phyloP scores from a whole-genome alignment of 2,329 filamentous ascomycete genomes.

The Pseudogymnoascus sp. region DNA sequence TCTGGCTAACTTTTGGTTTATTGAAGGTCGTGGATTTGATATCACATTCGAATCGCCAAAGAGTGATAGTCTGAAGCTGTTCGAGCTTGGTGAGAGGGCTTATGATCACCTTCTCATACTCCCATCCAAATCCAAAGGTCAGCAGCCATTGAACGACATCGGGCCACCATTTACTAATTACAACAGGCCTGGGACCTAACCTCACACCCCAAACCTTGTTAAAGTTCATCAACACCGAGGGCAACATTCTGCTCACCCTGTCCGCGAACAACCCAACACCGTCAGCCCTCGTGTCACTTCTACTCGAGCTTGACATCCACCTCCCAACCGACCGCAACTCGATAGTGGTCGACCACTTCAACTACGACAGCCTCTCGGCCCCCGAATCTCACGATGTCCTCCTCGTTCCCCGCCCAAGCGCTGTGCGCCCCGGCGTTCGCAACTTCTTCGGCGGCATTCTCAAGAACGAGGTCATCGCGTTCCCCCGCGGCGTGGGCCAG shows the following conservation, averaged over 20 bases:
- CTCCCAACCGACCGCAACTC: conserved; percentile 80
- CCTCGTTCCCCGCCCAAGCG: conserved; percentile 60
- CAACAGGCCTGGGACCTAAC: conserved; percentile 71
- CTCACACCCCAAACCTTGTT: conserved; percentile 79
- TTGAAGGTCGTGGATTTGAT: conserved; percentile 69
- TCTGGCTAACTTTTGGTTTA: conserved; percentile 6
- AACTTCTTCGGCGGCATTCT: conserved; percentile 64
- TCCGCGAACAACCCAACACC: conserved; percentile 64
- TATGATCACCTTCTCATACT: conserved; percentile 90
- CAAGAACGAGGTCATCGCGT: conserved; percentile 55
- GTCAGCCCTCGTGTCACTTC: conserved; percentile 65
- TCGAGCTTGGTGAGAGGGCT: conserved; percentile 75
- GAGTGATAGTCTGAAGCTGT: conserved; percentile 66
- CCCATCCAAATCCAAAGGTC: conserved; percentile 84
- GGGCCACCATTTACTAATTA: conserved; percentile 11
- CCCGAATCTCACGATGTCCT: conserved; percentile 82
- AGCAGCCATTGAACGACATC: conserved; percentile 12
- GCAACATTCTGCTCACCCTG: conserved; percentile 83
- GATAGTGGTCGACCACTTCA: conserved; percentile 90
- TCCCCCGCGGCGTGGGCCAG: conserved; percentile 75
- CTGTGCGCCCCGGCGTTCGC: conserved; percentile 60
- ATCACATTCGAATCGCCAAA: conserved; percentile 78
- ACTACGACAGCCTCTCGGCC: conserved; percentile 71
- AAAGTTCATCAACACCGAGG: conserved; percentile 83
- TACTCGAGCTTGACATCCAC: conserved; percentile 80